Evolutionary conservation across 495 filamentous ascomycete species (phyloP).

Genomic region (Penicillium soppii): DNA sequence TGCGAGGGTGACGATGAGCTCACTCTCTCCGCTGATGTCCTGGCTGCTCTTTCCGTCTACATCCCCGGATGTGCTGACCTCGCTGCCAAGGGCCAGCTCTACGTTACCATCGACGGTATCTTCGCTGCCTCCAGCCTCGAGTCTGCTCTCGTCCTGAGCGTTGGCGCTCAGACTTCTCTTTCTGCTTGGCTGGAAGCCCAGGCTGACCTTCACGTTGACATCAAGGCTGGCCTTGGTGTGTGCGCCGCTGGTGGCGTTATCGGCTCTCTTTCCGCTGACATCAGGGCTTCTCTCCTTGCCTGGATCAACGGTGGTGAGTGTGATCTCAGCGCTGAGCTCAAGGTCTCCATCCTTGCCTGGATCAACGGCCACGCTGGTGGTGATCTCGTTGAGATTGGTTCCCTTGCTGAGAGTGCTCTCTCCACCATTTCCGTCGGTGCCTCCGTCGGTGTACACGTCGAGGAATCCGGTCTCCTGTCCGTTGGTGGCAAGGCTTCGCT

Average conservation of each 20-base stretch:
- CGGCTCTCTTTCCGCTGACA: constrained; percentile 31
- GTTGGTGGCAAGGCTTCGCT: constrained; percentile 34
- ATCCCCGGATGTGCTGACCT: constrained; percentile 37
- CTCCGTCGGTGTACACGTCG: constrained; percentile 33
- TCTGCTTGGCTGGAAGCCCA: constrained; percentile 27
- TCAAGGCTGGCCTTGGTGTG: constrained; percentile 37
- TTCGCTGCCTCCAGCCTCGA: constrained; percentile 28
- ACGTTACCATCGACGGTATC: constrained; percentile 44
- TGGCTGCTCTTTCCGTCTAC: constrained; percentile 36
- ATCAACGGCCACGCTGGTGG: constrained; percentile 29
- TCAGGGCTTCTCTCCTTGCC: constrained; percentile 34
- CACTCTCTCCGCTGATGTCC: constrained; percentile 17
- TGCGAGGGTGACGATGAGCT: constrained; percentile 23
- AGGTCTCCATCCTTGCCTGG: constrained; percentile 37
- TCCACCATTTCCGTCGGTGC: constrained; percentile 37
- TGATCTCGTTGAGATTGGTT: constrained; percentile 30
- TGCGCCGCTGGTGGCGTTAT: constrained; percentile 40
- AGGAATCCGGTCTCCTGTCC: constrained; percentile 30
- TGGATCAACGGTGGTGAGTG: constrained; percentile 34
- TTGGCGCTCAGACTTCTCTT: constrained; percentile 32
- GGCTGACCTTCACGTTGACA: constrained; percentile 23
- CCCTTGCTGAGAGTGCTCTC: constrained; percentile 30
- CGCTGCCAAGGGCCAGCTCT: constrained; percentile 39
- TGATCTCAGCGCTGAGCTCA: constrained; percentile 29
- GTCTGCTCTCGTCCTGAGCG: constrained; percentile 33